Base-by-base conservation (phyloP, 164 flowering plant species). In the Malania oleifera region DNA sequence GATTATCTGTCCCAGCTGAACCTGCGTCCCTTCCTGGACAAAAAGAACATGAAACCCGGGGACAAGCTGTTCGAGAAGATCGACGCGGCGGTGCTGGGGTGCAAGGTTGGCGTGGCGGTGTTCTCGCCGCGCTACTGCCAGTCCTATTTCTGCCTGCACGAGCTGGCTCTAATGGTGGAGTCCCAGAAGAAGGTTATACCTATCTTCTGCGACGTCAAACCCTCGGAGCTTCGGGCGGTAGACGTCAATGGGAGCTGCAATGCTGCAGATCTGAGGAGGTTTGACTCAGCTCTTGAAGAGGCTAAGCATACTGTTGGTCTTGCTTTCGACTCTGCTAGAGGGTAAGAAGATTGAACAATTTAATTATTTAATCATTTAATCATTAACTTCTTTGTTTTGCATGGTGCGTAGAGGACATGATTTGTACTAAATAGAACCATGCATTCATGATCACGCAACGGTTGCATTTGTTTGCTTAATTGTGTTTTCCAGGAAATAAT, bases 291-390 rank as follows among this genome's bases (percentile, higher is more conserved):
- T 52, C 69, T 78, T 18, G 67, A 73, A 34, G 76, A 78, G 49
- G 79, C 76, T 0, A 70, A 65, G 60, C 34, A 67, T 61, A 68
- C 72, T 25, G 74, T 75, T 0, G 79, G 82, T 7, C 70, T 78
- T 24, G 50, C 77, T 11, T 78, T 78, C 46, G 70, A 75, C 54
- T 68, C 82, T n/a, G 39, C 13, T 0, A 66, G 41, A 18, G 79
- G 75, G 82, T 78, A 70, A 53, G 55, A 22, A 37, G 6, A 20
- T 8, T n/a, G n/a, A n/a, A n/a, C n/a, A n/a, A n/a, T n/a, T n/a
- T n/a, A n/a, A n/a, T n/a, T n/a, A n/a, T n/a, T n/a, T n/a, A n/a
- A n/a, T n/a, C n/a, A n/a, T n/a, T n/a, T n/a, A n/a, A n/a, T n/a
- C n/a, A n/a, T n/a, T n/a, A n/a, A n/a, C n/a, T n/a, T n/a, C n/a